Conservation (phyloP, 2,329 filamentous ascomycete species). For the Paracoccidioides brasiliensis region DNA sequence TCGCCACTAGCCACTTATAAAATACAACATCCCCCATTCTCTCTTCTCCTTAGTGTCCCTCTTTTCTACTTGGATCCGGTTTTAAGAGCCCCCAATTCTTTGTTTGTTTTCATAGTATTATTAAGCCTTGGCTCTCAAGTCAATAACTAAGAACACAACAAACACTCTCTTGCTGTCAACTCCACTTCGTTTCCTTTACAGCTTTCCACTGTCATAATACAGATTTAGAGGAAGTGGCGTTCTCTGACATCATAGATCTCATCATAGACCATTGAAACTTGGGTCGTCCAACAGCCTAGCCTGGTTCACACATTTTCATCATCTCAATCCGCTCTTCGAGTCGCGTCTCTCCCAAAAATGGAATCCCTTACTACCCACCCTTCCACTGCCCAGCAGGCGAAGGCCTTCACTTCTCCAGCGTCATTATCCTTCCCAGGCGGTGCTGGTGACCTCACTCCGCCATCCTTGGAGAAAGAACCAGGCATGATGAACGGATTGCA, state of each 20-base stretch:
- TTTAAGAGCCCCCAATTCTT: too few relatives aligned
- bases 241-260: background rate
- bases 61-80: too few relatives aligned
- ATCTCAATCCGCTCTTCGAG: constrained; percentile 16
- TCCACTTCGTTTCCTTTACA: too few relatives aligned
- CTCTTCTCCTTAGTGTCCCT: background rate
- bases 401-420: constrained; percentile 84
- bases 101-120: too few relatives aligned
- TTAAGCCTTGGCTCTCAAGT: too few relatives aligned
- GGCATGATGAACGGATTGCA: constrained; percentile 35
- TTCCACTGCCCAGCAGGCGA: constrained; percentile 79
- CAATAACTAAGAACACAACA: background rate
- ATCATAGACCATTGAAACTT: background rate
- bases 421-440: constrained; percentile 86
- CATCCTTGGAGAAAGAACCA: constrained; percentile 55
- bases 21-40: background rate
- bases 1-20: background rate
- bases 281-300: constrained; percentile 1
- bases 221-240: too few relatives aligned
- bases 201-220: too few relatives aligned
- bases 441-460: constrained; percentile 69
- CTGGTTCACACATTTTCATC: constrained; percentile 9
- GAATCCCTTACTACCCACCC: constrained; percentile 86
- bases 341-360: constrained; percentile 41
- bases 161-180: background rate